Base-by-base conservation (phyloP, 441 rosid genomes). In the Lagerstroemia fauriei region DNA sequence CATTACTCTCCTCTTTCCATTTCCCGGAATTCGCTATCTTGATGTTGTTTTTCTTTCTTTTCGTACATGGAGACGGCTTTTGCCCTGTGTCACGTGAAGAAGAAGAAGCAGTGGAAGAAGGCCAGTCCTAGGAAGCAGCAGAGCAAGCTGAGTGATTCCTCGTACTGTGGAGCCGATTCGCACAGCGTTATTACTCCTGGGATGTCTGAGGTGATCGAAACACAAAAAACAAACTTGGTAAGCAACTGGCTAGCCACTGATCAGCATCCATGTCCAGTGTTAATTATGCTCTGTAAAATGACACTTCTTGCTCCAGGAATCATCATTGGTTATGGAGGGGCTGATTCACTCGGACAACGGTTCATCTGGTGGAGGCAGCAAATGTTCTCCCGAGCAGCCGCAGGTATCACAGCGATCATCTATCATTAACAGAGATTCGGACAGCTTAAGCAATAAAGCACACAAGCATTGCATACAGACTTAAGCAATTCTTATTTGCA, bases 51-150 rank as follows among this genome's bases (percentile, higher is more conserved):
- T 38, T 38, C 44, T 29, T 31, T 29, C 22, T 51, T 41, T 74
- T 31, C 29, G 20, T 73, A 41, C 31, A 25, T 34, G 50, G n/a
- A 74, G 77, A 18, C 32, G 56, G 77, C 57, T 6, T 74, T 22
- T 47, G 53, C 47, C 32, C 77, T 74, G 9, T 74, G 77, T 13
- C 34, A 29, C 34, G 13, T 74, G n/a, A 74, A 74, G 77, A 74
- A 29, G 32, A 74, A 74, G 38, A 27, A 47, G 32, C 71, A 31
- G 71, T 18, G 14, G 18, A 66, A 47, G 75, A 34, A 47, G 34
- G 32, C 34, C 29, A n/a, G 3, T 32, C 14, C 71, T 9, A 66
- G 29, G 71, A 66, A 66, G 32, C 71, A 31, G 71, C 34, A 31
- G 18, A 66, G 17, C 71, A 7, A 7, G 71, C 31, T 27, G 71